phyloP scores from a whole-genome alignment of 176 grass and related monocot species.

The Eleusine indica region DNA sequence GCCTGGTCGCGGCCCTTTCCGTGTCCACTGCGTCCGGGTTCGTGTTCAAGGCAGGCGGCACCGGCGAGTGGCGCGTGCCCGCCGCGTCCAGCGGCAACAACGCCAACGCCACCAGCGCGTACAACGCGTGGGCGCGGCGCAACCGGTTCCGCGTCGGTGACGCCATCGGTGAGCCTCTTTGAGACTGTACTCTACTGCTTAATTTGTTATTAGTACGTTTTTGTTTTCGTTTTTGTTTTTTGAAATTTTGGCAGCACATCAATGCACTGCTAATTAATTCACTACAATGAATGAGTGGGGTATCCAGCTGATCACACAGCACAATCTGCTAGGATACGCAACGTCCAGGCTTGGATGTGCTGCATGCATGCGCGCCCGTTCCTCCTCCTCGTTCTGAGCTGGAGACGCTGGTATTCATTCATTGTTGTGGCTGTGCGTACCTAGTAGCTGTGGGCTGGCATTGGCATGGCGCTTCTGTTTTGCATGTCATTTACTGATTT shows the following conservation, averaged over 20 bases:
- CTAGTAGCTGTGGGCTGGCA: too few species aligned
- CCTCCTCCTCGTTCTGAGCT: background rate
- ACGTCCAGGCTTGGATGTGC: too few species aligned
- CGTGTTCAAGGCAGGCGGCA: conserved; percentile 78
- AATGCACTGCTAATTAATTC: conserved; percentile 26
- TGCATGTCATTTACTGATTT: background rate
- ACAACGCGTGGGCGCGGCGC: conserved; percentile 78
- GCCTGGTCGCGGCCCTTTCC: conserved; percentile 38
- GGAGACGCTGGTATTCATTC: background rate
- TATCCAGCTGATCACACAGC: background rate
- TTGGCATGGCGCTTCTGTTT: background rate
- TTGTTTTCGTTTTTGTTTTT: background rate
- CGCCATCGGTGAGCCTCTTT: conserved; percentile 51
- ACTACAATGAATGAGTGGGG: background rate
- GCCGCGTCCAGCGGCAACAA: background rate
- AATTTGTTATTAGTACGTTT: background rate
- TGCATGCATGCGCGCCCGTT: too few species aligned
- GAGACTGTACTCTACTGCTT: background rate
- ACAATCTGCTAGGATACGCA: background rate
- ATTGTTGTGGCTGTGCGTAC: too few species aligned
- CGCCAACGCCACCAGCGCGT: conserved; percentile 25
- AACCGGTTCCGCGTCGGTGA: conserved; percentile 82
- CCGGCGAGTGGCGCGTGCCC: conserved; percentile 61
- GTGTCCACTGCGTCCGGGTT: conserved; percentile 54
- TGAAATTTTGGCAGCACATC: background rate